A percentile compares a stretch with the other conserved stretches of the same genome.
phyloP scores from a whole-genome alignment of 805 yeast genomes.

The Zygosaccharomyces bisporus region DNA sequence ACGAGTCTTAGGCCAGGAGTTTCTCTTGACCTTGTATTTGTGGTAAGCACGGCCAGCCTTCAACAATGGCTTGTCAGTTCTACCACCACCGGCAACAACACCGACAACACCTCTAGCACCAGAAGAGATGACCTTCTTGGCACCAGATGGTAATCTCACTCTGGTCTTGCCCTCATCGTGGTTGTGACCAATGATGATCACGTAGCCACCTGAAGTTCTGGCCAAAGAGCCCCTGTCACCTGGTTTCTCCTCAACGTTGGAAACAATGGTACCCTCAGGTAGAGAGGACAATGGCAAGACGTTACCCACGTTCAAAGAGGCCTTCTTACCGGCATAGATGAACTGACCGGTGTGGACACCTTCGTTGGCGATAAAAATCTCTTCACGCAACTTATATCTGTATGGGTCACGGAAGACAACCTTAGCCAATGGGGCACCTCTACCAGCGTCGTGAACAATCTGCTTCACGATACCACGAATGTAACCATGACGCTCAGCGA shows the following conservation, averaged over 20 bases:
- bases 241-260: constrained; percentile 97
- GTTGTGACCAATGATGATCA: constrained; percentile 98
- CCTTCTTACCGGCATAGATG: constrained; percentile 98
- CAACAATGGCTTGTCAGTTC: constrained; percentile 98
- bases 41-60: constrained; percentile 99
- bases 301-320: constrained; percentile 95
- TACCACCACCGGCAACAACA: constrained; percentile 99
- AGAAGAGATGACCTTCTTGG: constrained; percentile 93
- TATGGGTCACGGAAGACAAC: constrained; percentile 99
- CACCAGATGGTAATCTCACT: constrained; percentile 98
- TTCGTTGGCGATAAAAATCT: constrained; percentile 98
- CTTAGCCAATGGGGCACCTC: constrained; percentile 99
- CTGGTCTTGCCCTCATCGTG: constrained; percentile 98
- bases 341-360: constrained; percentile 99
- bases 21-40: constrained; percentile 98
- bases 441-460: constrained; percentile 98
- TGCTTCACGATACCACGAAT: constrained; percentile 98
- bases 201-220: constrained; percentile 99
- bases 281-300: constrained; percentile 93
- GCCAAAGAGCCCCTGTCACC: constrained; percentile 99
- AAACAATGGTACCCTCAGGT: constrained; percentile 99
- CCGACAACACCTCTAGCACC: constrained; percentile 99
- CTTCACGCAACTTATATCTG: constrained; percentile 96
- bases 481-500: constrained; percentile 99
- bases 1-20: constrained; percentile 99